phyloP scores from a whole-genome alignment of 1,284 basidiomycete species.

The Sporisorium exsertum region DNA sequence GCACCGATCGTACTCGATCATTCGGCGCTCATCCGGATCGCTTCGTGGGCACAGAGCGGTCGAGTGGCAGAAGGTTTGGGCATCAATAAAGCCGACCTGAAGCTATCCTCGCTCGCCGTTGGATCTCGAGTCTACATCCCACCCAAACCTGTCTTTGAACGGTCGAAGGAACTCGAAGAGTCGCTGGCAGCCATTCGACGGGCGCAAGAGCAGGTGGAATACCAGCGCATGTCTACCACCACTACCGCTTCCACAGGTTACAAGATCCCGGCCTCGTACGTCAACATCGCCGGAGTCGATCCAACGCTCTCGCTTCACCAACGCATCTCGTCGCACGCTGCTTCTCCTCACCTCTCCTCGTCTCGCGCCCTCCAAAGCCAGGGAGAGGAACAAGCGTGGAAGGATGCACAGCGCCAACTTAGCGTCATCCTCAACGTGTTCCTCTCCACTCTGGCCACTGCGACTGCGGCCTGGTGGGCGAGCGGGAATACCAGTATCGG shows the following conservation, averaged over 20 bases:
- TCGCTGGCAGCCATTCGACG: slow-evolving; percentile 33
- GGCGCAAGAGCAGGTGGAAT: slow-evolving; percentile 42
- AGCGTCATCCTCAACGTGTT: slow-evolving; percentile 47
- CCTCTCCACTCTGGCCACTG: slow-evolving; percentile 36
- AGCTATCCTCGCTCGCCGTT: slow-evolving; percentile 23
- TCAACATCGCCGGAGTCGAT: slow-evolving; percentile 42
- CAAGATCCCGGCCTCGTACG: slow-evolving; percentile 28
- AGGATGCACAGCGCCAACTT: slow-evolving; percentile 32
- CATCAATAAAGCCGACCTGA: slow-evolving; percentile 5
- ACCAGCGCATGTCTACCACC: slow-evolving; percentile 33
- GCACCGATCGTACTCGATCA: slow-evolving; percentile 24
- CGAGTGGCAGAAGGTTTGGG: not conserved
- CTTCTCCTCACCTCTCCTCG: not conserved
- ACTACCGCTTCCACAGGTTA: slow-evolving; percentile 4
- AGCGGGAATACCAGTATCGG: slow-evolving; percentile 20
- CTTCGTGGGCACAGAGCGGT: slow-evolving; percentile 11
- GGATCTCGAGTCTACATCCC: slow-evolving; percentile 28
- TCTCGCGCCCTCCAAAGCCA: not conserved
- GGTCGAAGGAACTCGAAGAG: slow-evolving; percentile 35
- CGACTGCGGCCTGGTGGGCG: slow-evolving; percentile 46
- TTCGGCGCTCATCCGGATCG: slow-evolving; percentile 17
- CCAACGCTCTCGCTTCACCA: slow-evolving; percentile 28
- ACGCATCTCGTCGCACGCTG: slow-evolving; percentile 19
- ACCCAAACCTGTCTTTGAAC: slow-evolving; percentile 33
- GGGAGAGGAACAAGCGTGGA: slow-evolving; percentile 38